These are phyloP conservation scores for Termitomyces sp. DNA, from an alignment of 768 basidiomycete species.

Conservation along the genomic window DNA sequence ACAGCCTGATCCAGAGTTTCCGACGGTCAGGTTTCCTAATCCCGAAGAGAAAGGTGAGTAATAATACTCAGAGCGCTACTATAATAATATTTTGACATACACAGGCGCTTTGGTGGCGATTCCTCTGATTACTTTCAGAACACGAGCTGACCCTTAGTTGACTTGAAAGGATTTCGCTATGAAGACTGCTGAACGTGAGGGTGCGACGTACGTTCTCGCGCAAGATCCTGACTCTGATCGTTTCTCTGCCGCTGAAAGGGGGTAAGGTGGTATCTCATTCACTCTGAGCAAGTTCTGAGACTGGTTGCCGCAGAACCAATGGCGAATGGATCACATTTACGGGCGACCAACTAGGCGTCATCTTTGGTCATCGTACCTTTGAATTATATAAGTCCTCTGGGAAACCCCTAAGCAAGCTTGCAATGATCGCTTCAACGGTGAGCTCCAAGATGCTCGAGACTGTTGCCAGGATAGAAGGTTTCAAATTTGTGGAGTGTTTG, in stretches of 20 bases:
- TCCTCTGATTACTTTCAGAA: neutral
- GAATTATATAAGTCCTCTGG: conserved; percentile 41
- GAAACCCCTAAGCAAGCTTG: conserved; percentile 55
- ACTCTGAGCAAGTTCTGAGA: neutral
- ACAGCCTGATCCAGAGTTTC: conserved; percentile 79
- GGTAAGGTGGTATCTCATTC: conserved; percentile 34
- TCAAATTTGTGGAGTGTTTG: conserved; percentile 81
- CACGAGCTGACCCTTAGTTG: neutral
- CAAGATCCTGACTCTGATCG: conserved; percentile 90
- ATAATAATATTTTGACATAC: neutral
- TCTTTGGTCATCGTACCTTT: conserved; percentile 45
- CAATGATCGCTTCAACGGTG: conserved; percentile 87
- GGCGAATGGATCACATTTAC: conserved; percentile 74
- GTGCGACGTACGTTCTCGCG: conserved; percentile 69
- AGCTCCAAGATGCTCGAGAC: conserved; percentile 87
- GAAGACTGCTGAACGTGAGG: conserved; percentile 50
- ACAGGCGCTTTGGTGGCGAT: conserved; percentile 48
- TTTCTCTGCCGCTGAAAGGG: conserved; percentile 74
- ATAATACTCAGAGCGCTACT: neutral
- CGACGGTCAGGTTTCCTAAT: conserved; percentile 84
- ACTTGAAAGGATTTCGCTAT: conserved; percentile 66
- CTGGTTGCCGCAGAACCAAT: conserved; percentile 31
- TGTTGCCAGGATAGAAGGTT: conserved; percentile 75
- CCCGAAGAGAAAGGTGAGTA: conserved; percentile 81
- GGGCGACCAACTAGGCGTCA: conserved; percentile 76